These are phyloP conservation scores for Tuber magnatum DNA, from an alignment of 495 filamentous ascomycete genomes.

Conservation along the genomic window DNA sequence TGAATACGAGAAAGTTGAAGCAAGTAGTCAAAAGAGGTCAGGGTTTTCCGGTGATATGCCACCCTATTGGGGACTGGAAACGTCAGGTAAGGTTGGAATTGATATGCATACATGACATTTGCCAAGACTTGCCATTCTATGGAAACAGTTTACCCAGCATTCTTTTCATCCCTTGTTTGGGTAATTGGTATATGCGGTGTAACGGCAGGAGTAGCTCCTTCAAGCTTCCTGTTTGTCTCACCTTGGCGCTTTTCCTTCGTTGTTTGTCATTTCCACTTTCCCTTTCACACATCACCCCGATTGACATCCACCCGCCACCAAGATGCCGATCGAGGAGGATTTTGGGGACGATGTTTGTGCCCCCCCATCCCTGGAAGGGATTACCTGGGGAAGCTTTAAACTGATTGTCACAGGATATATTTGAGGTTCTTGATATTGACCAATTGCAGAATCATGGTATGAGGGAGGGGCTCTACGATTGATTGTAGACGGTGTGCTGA, in stretches of 20 bases:
- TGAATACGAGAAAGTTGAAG: not conserved
- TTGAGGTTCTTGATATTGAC: conserved; percentile 64
- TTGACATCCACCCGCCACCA: not conserved
- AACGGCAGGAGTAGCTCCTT: not conserved
- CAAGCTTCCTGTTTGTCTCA: not conserved
- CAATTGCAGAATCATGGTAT: conserved; percentile 64
- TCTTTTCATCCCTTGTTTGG: not conserved
- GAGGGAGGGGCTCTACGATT: not conserved
- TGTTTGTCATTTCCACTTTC: not conserved
- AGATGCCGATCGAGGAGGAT: conserved; percentile 31
- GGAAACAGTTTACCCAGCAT: not conserved
- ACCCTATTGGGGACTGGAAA: not conserved
- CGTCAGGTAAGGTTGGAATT: not conserved
- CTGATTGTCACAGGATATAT: conserved; percentile 25
- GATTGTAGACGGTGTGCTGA: conserved; percentile 10
- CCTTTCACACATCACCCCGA: not conserved
- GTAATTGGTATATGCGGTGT: not conserved
- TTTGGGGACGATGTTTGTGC: conserved; percentile 33
- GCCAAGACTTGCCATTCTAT: conserved; percentile 4
- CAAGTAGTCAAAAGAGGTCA: not conserved
- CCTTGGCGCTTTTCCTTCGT: not conserved
- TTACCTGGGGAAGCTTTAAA: not conserved
- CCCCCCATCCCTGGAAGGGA: not conserved
- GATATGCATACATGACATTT: conserved; percentile 7
- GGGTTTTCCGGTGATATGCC: not conserved